A percentile compares a stretch with the other conserved stretches of the same genome.
phyloP scores from a whole-genome alignment of 176 grass and related monocot genomes.

The Typha latifolia region DNA sequence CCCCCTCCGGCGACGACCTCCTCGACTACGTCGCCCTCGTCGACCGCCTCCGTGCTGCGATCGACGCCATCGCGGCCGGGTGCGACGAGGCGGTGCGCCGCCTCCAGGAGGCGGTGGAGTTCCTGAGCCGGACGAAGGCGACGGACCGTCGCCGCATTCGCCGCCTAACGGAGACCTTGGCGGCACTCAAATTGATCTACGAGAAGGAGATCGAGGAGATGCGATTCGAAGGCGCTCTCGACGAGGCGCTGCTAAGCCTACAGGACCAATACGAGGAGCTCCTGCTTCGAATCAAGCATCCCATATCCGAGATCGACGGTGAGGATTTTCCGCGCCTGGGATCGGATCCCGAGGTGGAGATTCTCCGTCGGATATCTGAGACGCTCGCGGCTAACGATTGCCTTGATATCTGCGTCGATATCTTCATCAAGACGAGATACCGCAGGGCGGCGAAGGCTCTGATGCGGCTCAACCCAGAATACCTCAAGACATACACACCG shows the following conservation, averaged over 20 bases:
- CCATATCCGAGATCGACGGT: background rate
- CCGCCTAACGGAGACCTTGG: constrained; percentile 30
- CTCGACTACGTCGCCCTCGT: constrained; percentile 29
- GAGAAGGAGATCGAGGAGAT: constrained; percentile 46
- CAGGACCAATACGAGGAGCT: constrained; percentile 47
- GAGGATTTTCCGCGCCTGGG: constrained; percentile 19
- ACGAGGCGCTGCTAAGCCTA: constrained; percentile 46
- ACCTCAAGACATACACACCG: constrained; percentile 50
- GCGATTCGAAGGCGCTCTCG: constrained; percentile 55
- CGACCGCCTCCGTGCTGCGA: constrained; percentile 38
- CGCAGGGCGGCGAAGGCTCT: constrained; percentile 58
- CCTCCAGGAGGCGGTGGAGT: constrained; percentile 53
- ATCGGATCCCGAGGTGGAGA: constrained; percentile 34
- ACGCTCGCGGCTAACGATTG: constrained; percentile 59
- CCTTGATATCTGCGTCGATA: constrained; percentile 60
- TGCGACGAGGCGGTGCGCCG: constrained; percentile 37
- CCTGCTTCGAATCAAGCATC: constrained; percentile 46
- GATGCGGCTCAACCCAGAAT: constrained; percentile 55
- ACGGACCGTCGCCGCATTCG: constrained; percentile 31
- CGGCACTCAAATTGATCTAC: constrained; percentile 42
- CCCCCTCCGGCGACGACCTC: constrained; percentile 9
- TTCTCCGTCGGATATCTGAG: constrained; percentile 31
- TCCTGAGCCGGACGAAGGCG: constrained; percentile 51
- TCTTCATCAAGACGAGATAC: constrained; percentile 58
- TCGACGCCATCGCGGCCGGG: constrained; percentile 27